Base-by-base conservation (phyloP, 208 protist species). In the Acanthamoeba castellanii region DNA sequence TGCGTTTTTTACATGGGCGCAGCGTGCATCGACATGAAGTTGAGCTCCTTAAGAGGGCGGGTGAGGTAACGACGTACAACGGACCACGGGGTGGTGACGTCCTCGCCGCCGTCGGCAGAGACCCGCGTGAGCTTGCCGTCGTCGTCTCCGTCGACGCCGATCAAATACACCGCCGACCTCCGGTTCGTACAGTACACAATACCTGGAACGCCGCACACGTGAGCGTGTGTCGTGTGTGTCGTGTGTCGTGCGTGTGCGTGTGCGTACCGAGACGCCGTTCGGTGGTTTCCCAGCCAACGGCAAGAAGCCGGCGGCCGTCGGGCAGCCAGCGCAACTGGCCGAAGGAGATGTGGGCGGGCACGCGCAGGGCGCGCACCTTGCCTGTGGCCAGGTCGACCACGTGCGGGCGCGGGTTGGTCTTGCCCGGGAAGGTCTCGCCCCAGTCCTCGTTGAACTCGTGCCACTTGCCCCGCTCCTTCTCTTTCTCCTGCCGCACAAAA, bases 361-460 rank as follows among this genome's bases (percentile, higher is more conserved):
- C 76, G 47, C 45, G 47, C 9, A 85, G 76, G 47, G 76, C 76
- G 27, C 76, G 34, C 47, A 85, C 76, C 25, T 57, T 50, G 34
- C 76, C 76, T 2, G 76, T 85, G 45, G 34, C 76, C 14, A 85
- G 76, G 47, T 85, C 76, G n/a, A 85, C 76, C 76, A 85, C 76
- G 45, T 85, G n/a, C 13, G 76, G 76, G 22, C 76, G 76, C 20
- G 76, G 76, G 42, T 20, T 14, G 34, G 42, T 30, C 34, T 57
- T 47, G 42, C 76, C 76, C 4, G 76, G 76, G 47, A 55, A 85
- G 27, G 76, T 85, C 76, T 85, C 76, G 42, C 76, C 76, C 76
- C 76, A 85, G 76, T 85, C 76, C 76, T 85, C 76, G 30, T 85
- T 85, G 76, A 85, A 85, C 45, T 85, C 76, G 47, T 85, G 76